Evolutionary conservation across 2,329 filamentous ascomycete genomes (phyloP), one percentile per base, ranked within the genome.

Genomic region (Neopestalotiopsis sp.): DNA sequence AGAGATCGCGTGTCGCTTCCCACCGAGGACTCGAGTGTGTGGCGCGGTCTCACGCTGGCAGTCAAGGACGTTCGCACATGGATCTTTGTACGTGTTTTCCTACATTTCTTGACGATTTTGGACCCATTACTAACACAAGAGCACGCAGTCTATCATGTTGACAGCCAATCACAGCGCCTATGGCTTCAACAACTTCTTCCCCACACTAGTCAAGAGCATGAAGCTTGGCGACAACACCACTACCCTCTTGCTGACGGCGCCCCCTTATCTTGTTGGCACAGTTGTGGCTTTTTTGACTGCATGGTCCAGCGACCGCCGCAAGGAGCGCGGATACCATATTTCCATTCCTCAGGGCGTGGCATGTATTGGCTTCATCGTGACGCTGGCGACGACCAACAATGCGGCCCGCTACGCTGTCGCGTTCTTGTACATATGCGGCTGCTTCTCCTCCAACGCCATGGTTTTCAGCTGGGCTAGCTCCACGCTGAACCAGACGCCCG

Each of bases 101-200:
- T 13, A 28, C 3, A 62, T 5, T 17, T 14, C 6, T 13, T 17
- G 34, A 83, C 34, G 34, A 38, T 10, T 28, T 28, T 38, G 34
- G 1, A 7, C 1, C 34, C 5, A 10, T 7, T 7, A 82, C 5
- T 62, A 40, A 42, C 77, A 88, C 77, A 88, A 45, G 88, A 88
- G 85, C 84, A 87, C 71, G 87, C 88, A 74, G 85, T 87, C 73
- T 85, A 88, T 73, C 76, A 88, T 13, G 84, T 83, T 1, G 57
- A 59, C 57, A 6, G 57, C 57, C 57, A 30, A 59, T 24, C 20
- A 59, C 57, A 59, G 57, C 57, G 85, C 86, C 1, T 85, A 79
- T 65, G 79, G 78, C 0, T 82, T 82, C 72, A 87, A 82, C 69
- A 82, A 83, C 0, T 88, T 88, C 78, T 67, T 49, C 24, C n/a